Evolutionary conservation across 306 rosid genomes (phyloP), one percentile per base, ranked within the genome.

Genomic region (Citrullus amarus): DNA sequence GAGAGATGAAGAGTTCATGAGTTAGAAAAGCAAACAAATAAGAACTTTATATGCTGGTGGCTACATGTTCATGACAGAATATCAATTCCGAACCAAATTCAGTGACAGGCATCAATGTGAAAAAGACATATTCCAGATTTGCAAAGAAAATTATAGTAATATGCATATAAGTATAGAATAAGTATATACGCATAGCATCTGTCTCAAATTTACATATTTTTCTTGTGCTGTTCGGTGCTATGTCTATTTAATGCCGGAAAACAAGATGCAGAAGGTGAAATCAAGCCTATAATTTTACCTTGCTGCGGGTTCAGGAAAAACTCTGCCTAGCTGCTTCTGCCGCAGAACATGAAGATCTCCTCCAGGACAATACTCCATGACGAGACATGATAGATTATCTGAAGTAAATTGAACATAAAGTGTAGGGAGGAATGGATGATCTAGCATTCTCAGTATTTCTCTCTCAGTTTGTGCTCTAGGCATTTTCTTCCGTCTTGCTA

Each of bases 291-390:
- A 46, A 83, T 32, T 83, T 43, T 91, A 95, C 99, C 99, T 92
- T 59, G 96, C 91, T 25, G 97, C 96, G 50, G 90, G 83, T 84
- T 95, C 99, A 13, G 93, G 87, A 76, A 89, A 95, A 80, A 86
- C 41, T 86, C 97, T 85, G 69, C 89, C 90, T 25, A 70, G 86
- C 85, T 95, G 99, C 87, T 86, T 92, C 89, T 95, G 99, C 77
- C 99, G 87, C 38, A 95, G 88, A 80, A 92, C 99, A 78, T 95
- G 99, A 81, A 95, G 99, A 87, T 95, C 99, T 81, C 99, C 99
- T 12, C 99, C 99, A 66, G 99, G 99, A 85, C 99, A 95, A 84
- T 87, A 92, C 87, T 95, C 99, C 99, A 91, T 95, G 81, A 92
- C 90, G 72, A 95, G 87, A 81, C 99, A 95, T n/a, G 99, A 91